Evolutionary conservation across 2,329 filamentous ascomycete species (phyloP), one percentile per base, ranked within the genome.

Genomic region (Paramyrothecium roridum): DNA sequence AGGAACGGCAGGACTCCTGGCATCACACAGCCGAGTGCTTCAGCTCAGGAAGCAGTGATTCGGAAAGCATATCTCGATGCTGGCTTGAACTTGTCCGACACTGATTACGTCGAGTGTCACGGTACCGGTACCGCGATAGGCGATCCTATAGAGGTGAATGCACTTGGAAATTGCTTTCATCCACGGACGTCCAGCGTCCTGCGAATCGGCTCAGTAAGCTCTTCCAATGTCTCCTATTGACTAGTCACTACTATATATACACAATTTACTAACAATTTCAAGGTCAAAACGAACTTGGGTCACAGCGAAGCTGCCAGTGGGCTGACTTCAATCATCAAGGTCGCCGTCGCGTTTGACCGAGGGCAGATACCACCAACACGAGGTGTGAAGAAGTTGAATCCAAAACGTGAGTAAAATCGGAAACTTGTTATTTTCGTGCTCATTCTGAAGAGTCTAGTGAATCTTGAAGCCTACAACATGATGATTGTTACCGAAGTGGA

Each of bases 11-110:
- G 61, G 3, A 70, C 69, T 2, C 75, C 62, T 60, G 80, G 80
- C 3, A 80, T 85, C 53, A 83, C 81, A 0, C 72, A 80, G 54
- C 83, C 83, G 0, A 82, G 70, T 43, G 63, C 65, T 0, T 63
- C 66, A 1, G 73, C 76, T 2, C 80, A 82, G 54, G 65, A 69
- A 2, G 66, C 65, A 72, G 54, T 72, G 2, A 67, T 67, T 43
- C 10, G n/a, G 59, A 72, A 53, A 55, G 64, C 64, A 6, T 57
- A 67, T 52, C 43, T 57, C 10, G 50, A 61, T 53, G 54, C 62
- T 53, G 54, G 60, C 65, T 47, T 60, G 19, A 12, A 56, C 53
- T 20, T 71, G 60, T 50, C 47, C 17, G 13, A 57, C 50, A 71
- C 72, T 2, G 59, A 47, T 50, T 68, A 65, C 48, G 61, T 68